Percentiles rank a stretch among this genome's conserved stretches.
Conservation (phyloP, 306 rosid genomes). For the Cucurbita argyrosperma region DNA sequence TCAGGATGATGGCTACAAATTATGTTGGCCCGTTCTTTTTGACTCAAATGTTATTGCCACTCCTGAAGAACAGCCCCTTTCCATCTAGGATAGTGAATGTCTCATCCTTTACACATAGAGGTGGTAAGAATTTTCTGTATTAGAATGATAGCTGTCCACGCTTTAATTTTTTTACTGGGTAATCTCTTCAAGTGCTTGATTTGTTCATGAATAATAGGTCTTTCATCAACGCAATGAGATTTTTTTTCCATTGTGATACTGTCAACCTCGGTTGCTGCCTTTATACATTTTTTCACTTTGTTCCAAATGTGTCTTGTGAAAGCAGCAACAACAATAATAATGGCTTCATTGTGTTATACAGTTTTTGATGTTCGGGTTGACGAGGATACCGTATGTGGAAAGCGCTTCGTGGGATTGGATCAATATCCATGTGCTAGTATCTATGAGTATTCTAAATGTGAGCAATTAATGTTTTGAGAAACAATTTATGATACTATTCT, state of each 20-base stretch:
- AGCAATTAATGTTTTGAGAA: slow-evolving; percentile 14
- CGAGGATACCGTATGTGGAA: slow-evolving; percentile 57
- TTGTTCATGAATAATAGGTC: not conserved
- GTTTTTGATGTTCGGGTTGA: slow-evolving; percentile 43
- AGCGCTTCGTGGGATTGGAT: slow-evolving; percentile 25
- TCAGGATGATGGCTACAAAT: slow-evolving; percentile 75
- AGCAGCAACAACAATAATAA: not conserved
- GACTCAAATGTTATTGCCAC: slow-evolving; percentile 53
- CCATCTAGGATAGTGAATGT: slow-evolving; percentile 77
- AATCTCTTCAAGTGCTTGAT: not conserved
- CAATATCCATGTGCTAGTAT: slow-evolving; percentile 56
- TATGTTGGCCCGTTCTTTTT: slow-evolving; percentile 65
- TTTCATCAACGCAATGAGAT: not conserved
- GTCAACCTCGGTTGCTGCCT: not conserved
- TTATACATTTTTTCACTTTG: not conserved
- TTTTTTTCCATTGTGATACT: not conserved
- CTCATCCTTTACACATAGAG: slow-evolving; percentile 74
- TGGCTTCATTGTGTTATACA: slow-evolving; percentile 13
- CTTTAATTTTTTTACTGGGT: not conserved
- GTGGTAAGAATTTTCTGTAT: slow-evolving; percentile 26
- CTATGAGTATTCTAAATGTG: slow-evolving; percentile 75
- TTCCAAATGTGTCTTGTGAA: not conserved
- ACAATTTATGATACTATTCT: not conserved
- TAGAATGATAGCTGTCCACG: not conserved
- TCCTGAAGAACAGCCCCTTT: slow-evolving; percentile 50